Evolutionary conservation across 345 rosid species (phyloP).

Genomic region (Carallia pectinifolia): DNA sequence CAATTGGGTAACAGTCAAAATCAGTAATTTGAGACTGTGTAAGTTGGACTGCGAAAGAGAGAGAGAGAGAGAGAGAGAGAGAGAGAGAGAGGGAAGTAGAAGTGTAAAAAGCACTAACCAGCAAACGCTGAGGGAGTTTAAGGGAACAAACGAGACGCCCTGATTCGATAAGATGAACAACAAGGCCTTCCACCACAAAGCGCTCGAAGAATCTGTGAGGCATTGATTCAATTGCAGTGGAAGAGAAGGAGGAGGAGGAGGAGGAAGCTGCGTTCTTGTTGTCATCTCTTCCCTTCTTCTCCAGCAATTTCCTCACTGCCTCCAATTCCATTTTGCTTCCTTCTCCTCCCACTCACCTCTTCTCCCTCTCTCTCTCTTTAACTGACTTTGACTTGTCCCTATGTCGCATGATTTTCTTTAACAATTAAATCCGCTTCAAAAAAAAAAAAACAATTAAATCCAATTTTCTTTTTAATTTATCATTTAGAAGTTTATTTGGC

Average conservation of each 20-base stretch:
- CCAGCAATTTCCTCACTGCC: conserved; percentile 54
- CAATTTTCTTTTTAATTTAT: too few relatives aligned
- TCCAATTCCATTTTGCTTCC: conserved; percentile 46
- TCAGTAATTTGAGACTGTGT: not conserved
- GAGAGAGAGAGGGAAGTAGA: not conserved
- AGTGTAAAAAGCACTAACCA: conserved; percentile 34
- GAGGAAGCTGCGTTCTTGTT: conserved; percentile 11
- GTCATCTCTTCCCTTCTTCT: conserved; percentile 36
- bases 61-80: too few relatives aligned
- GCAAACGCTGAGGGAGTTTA: conserved; percentile 68
- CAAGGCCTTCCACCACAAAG: conserved; percentile 61
- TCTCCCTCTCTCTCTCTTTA: too few relatives aligned
- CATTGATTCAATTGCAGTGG: conserved; percentile 20
- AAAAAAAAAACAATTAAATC: too few relatives aligned
- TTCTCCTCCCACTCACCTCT: not conserved
- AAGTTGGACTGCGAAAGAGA: not conserved
- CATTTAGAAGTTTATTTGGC: too few relatives aligned
- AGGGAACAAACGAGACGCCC: conserved; percentile 80
- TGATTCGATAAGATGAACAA: conserved; percentile 58
- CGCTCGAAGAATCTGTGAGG: conserved; percentile 58
- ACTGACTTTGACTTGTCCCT: not conserved
- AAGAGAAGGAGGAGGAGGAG: too few relatives aligned
- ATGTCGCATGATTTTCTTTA: too few relatives aligned
- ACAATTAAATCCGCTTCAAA: too few relatives aligned
- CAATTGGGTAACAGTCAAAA: not conserved